Conservation (phyloP, 805 yeast genomes). For the Wickerhamomyces pijperi region DNA sequence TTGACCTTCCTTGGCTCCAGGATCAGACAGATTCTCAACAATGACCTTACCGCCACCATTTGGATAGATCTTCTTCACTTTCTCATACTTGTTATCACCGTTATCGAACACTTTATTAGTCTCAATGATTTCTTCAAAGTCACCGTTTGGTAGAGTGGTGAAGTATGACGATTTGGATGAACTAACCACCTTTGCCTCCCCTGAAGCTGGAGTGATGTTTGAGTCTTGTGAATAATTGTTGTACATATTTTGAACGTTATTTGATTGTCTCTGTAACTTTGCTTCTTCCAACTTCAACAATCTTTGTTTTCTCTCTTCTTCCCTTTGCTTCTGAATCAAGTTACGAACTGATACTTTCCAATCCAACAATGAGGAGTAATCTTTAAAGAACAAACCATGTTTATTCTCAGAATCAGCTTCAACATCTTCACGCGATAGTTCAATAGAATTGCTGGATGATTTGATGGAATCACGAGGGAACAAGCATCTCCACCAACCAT, state of each 20-base stretch:
- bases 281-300: conserved; percentile 6
- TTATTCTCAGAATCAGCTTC: conserved; percentile 30
- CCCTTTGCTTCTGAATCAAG: conserved; percentile 28
- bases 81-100: conserved; percentile 28
- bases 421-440: conserved; percentile 47
- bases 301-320: conserved; percentile 7
- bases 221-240: conserved; percentile 18
- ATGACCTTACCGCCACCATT: conserved; percentile 25
- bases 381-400: conserved; percentile 51
- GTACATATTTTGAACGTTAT: conserved; percentile 8
- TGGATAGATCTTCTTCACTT: conserved; percentile 27
- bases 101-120: conserved; percentile 28
- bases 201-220: conserved; percentile 2
- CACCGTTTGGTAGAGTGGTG: conserved; percentile 30
- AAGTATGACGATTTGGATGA: conserved; percentile 25
- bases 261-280: conserved; percentile 1
- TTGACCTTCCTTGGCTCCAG: background rate
- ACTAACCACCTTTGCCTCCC: conserved; percentile 21
- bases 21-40: conserved; percentile 13
- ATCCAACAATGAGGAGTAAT: conserved; percentile 50
- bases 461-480: conserved; percentile 41
- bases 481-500: conserved; percentile 86
- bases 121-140: conserved; percentile 28
- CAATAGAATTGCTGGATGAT: conserved; percentile 2
- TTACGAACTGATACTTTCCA: conserved; percentile 54